Evolutionary conservation across 768 basidiomycete species (phyloP), one percentile per base, ranked within the genome.

Genomic region (Sporobolomyces roseus): DNA sequence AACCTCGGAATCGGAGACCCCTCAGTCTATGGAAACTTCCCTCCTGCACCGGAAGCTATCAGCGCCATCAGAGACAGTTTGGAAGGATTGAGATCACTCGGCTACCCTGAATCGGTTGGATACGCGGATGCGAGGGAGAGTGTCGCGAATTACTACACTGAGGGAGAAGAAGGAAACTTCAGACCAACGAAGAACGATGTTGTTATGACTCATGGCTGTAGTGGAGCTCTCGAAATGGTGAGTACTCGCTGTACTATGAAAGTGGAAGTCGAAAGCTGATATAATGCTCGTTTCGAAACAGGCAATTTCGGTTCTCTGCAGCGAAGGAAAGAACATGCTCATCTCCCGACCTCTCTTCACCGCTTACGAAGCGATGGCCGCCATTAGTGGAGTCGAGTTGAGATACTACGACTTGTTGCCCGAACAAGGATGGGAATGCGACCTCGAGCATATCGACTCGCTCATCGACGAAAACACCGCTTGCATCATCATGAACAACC

Each of bases 1-100:
- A 79, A 80, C 70, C 75, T 80, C 45, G 79, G 78, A 6, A 50
- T 73, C 27, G 79, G 79, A 33, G 79, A 80, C 56, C 79, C 79
- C 1, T 76, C 76, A 10, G 75, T 77, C 33, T 79, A 75, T 56
- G 78, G 78, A 36, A 77, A 79, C 46, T 74, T 78, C 53, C 67
- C 77, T 0, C 76, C 79, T 14, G 75, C 79, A 0, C 62, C 68
- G 5, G 75, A 74, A 13, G 70, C 76, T 3, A 71, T 77, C 33
- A 62, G 59, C 4, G 77, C 79, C 6, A 76, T 78, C 59, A 49
- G 68, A 19, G 69, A 62, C 16, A 74, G 77, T 8, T 56, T 78
- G 13, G 49, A 70, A 4, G 62, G 60, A 1, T 27, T 58, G 35
- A 58, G 76, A 75, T 7, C 55, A 7, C 77, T 79, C 51, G 79